Conservation (phyloP, 1,284 basidiomycete species). For the Trametes polyzona region DNA sequence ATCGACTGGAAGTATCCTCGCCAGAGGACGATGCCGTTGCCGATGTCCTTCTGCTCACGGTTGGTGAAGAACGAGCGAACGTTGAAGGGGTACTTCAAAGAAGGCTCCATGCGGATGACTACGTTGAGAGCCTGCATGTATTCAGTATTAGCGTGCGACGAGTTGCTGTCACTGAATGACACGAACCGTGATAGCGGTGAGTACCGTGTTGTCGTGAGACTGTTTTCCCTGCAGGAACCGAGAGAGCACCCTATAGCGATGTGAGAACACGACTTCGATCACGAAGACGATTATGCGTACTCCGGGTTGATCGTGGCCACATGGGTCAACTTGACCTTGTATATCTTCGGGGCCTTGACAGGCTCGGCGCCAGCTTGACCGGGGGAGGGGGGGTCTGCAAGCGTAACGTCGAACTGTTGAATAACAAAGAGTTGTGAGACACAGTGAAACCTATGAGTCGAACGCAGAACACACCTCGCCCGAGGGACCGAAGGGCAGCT, state of each 20-base stretch:
- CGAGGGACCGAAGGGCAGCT: conserved; percentile 56
- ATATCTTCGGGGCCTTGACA: conserved; percentile 50
- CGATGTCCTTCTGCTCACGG: conserved; percentile 65
- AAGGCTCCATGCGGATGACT: conserved; percentile 74
- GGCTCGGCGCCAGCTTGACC: conserved; percentile 10
- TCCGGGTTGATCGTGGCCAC: conserved; percentile 79
- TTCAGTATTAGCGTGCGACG: conserved; percentile 5
- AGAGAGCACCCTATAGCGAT: conserved; percentile 53
- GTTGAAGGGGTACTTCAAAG: conserved; percentile 72
- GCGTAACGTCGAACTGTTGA: conserved; percentile 62
- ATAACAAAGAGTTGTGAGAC: not conserved
- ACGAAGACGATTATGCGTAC: conserved; percentile 43
- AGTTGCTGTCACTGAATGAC: not conserved
- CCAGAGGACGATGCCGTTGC: conserved; percentile 70
- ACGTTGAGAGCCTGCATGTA: conserved; percentile 67
- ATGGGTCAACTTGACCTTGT: conserved; percentile 65
- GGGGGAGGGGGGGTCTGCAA: conserved; percentile 41
- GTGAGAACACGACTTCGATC: conserved; percentile 4
- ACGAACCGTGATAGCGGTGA: conserved; percentile 73
- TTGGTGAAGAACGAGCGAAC: conserved; percentile 77
- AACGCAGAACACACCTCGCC: conserved; percentile 45
- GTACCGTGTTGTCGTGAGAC: conserved; percentile 67
- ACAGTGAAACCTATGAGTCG: not conserved
- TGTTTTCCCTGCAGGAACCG: conserved; percentile 70
- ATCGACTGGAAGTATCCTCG: conserved; percentile 79